Percentiles rank a stretch among this genome's conserved stretches.
These are phyloP conservation scores for Xylariomycetidae sp. DNA, from an alignment of 2,329 filamentous ascomycete species.

Conservation along the genomic window DNA sequence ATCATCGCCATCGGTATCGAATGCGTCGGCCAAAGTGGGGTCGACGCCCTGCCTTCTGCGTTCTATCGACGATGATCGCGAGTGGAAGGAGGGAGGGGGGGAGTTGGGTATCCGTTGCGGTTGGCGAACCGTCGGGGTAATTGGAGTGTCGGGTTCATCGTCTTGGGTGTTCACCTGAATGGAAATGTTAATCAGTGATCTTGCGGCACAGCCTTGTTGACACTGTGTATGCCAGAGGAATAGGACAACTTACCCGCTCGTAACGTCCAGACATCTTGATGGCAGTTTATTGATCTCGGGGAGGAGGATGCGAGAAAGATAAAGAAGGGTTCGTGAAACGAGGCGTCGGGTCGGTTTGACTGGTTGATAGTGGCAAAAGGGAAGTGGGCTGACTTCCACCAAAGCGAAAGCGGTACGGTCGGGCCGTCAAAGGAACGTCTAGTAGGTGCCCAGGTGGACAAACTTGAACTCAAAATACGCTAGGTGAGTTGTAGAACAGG, in stretches of 20 bases:
- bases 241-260: constrained; percentile 45
- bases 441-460: no score
- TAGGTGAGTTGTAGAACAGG: no score
- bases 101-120: constrained; percentile 47
- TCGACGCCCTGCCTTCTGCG: constrained; percentile 51
- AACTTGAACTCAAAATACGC: no score
- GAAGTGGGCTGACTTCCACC: no score
- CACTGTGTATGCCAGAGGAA: no score
- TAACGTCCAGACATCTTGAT: constrained; percentile 51
- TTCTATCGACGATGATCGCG: constrained; percentile 67
- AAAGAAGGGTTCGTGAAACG: constrained; percentile 29
- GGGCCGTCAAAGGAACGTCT: no score
- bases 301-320: constrained; percentile 2
- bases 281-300: constrained; percentile 2
- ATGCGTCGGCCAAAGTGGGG: constrained; percentile 84
- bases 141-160: constrained; percentile 40
- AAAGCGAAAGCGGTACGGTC: no score
- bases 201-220: no score
- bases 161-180: constrained; percentile 55
- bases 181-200: neutral
- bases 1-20: constrained; percentile 73
- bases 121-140: constrained; percentile 22
- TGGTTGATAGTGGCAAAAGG: no score
- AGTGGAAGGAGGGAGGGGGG: constrained; percentile 82
- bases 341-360: no score